A percentile compares a stretch with the other conserved stretches of the same genome.
These are phyloP conservation scores for Candida ortonii DNA, from an alignment of 805 yeast species.

Conservation along the genomic window DNA sequence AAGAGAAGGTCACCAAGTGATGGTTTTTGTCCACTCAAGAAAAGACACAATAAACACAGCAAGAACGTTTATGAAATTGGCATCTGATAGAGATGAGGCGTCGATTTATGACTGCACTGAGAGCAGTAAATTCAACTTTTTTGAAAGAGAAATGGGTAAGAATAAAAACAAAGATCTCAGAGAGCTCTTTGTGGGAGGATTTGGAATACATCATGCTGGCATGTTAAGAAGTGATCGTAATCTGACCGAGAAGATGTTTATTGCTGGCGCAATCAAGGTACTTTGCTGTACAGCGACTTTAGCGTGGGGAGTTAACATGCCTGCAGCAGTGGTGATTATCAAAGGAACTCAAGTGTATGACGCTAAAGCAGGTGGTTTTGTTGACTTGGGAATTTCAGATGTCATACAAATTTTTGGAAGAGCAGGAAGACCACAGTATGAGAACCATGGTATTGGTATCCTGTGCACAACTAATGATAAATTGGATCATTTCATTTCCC, in stretches of 20 bases:
- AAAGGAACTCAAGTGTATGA: constrained; percentile 97
- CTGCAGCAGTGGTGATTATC: constrained; percentile 95
- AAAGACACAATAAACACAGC: constrained; percentile 89
- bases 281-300: constrained; percentile 94
- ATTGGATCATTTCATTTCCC: constrained; percentile 82
- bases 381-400: constrained; percentile 92
- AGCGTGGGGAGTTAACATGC: constrained; percentile 99
- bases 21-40: constrained; percentile 96
- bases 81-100: constrained; percentile 56
- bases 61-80: constrained; percentile 63
- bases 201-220: constrained; percentile 97
- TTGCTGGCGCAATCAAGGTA: constrained; percentile 81
- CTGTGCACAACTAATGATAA: constrained; percentile 79
- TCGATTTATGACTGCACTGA: constrained; percentile 57
- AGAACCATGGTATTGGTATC: constrained; percentile 88
- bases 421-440: constrained; percentile 98
- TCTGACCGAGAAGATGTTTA: constrained; percentile 82
- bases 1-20: constrained; percentile 75
- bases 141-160: constrained; percentile 62
- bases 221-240: constrained; percentile 90
- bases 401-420: constrained; percentile 98
- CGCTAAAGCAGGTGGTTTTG: constrained; percentile 89
- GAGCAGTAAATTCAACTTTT: constrained; percentile 40
- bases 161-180: constrained; percentile 75
- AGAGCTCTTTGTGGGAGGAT: constrained; percentile 77